Evolutionary conservation across 2,329 filamentous ascomycete species (phyloP).

Genomic region (Pezicula radicicola): DNA sequence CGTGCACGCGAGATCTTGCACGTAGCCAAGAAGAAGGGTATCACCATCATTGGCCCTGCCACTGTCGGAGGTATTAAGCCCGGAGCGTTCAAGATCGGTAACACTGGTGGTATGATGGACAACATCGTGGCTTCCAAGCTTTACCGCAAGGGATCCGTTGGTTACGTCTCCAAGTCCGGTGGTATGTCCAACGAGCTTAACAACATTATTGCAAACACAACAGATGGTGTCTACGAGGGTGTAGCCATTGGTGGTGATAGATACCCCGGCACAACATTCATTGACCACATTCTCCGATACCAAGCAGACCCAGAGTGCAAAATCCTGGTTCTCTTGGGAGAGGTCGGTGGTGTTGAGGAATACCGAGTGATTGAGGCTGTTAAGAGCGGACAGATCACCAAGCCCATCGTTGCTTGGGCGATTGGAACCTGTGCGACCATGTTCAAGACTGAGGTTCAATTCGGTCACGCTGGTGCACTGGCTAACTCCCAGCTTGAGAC

Average conservation of each 20-base stretch:
- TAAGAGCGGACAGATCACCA: constrained; percentile 90
- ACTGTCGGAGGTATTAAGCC: constrained; percentile 99
- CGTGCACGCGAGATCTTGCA: constrained; percentile 97
- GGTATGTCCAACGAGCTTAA: constrained; percentile 99
- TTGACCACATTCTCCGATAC: constrained; percentile 96
- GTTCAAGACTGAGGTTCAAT: constrained; percentile 99
- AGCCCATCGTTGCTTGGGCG: constrained; percentile 98
- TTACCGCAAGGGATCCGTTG: constrained; percentile 97
- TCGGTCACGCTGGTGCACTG: constrained; percentile 96
- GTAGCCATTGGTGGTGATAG: constrained; percentile 98
- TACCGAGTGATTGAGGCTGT: constrained; percentile 99
- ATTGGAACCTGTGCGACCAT: constrained; percentile 99
- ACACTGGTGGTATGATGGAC: constrained; percentile 99
- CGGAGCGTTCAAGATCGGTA: constrained; percentile 98
- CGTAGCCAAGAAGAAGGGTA: constrained; percentile 95
- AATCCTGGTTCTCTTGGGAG: constrained; percentile 91
- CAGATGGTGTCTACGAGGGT: constrained; percentile 98
- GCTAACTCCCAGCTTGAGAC: constrained; percentile 99
- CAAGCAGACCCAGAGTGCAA: constrained; percentile 97
- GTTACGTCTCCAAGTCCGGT: constrained; percentile 99
- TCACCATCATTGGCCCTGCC: constrained; percentile 97
- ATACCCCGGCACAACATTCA: constrained; percentile 98
- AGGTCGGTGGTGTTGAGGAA: constrained; percentile 99
- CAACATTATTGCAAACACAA: constrained; percentile 97
- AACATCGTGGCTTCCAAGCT: constrained; percentile 99